Base-by-base conservation (phyloP, 352 stramenopile genomes). In the Chrysophaeum taylorii region DNA sequence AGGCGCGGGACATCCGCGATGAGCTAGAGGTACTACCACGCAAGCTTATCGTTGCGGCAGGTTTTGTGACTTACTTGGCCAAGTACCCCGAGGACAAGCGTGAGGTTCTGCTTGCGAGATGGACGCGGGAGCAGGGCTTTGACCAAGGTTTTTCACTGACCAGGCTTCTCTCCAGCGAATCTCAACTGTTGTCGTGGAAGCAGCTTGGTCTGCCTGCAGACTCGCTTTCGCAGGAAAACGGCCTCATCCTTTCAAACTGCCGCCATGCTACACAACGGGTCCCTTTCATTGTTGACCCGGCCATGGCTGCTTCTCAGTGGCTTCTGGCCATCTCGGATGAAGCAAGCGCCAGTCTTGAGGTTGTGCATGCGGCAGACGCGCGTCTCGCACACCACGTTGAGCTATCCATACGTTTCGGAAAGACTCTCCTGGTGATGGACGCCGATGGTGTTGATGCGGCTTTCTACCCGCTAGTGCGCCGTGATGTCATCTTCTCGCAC, bases 281-380 rank as follows among this genome's bases (percentile, higher is more conserved):
- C 54, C 90, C 92, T 0, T 97, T 97, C 68, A 94, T 97, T 69
- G 91, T 97, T 54, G 92, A 97, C 61, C 92, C 92, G 0, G 89
- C 90, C 0, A 93, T 82, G 43, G 90, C 91, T 0, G 85, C 86
- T 23, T 91, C 85, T 0, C 73, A 74, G 1, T 97, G 92, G 92
- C 70, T 97, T 7, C 86, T 94, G 79, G 82, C 84, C n/a, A 76
- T 96, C 2, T 79, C 84, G 0, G 89, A 88, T 25, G 88, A 92
- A 69, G 89, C 83, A 33, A 89, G 82, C 0, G 82, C 88, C 5
- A 88, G 86, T 0, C 79, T 96, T 14, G 91, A 94, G 16, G 82
- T 94, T 5, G 81, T 97, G 4, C 84, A 91, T 66, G 81, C 82
- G 0, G 83, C 90, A 64, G 90, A 96, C 37, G 42, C 83, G 12